Percentiles rank a stretch among this genome's conserved stretches.
phyloP scores from a whole-genome alignment of 495 filamentous ascomycete species.

The Stereocaulon alpinum region DNA sequence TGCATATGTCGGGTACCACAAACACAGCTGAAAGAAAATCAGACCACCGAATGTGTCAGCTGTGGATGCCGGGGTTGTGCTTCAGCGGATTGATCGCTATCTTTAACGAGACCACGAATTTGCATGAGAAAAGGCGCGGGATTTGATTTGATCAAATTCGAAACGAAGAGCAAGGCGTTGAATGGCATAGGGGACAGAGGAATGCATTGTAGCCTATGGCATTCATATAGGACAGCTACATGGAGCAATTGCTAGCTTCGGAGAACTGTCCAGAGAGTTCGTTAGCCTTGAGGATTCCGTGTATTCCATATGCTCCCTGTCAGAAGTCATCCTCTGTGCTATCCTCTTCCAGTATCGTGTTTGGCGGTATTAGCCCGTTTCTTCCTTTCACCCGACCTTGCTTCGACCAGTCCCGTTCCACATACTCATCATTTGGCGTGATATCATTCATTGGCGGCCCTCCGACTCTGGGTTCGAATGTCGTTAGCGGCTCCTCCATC shows the following conservation, averaged over 20 bases:
- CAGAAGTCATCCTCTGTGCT: constrained; percentile 28
- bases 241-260: not conserved
- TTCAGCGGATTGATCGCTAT: constrained; percentile 56
- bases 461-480: not conserved
- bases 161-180: constrained; percentile 2
- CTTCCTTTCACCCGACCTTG: constrained; percentile 22
- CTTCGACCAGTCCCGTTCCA: constrained; percentile 29
- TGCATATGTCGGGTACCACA: constrained; percentile 96
- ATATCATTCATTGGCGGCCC: constrained; percentile 14
- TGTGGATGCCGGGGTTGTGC: constrained; percentile 91
- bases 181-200: not conserved
- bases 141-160: not conserved
- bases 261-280: too few species aligned
- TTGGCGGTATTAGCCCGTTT: constrained; percentile 30
- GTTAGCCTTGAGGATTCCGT: not conserved
- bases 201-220: not conserved
- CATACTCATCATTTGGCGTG: constrained; percentile 25
- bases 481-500: constrained; percentile 8
- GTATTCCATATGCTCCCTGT: not conserved
- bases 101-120: not conserved
- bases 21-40: constrained; percentile 80
- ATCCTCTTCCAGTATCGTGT: constrained; percentile 61
- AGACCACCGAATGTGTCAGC: constrained; percentile 86
- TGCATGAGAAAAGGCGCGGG: not conserved
- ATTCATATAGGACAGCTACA: not conserved